Evolutionary conservation across 768 basidiomycete genomes (phyloP).

Genomic region (Trametes cingulata): DNA sequence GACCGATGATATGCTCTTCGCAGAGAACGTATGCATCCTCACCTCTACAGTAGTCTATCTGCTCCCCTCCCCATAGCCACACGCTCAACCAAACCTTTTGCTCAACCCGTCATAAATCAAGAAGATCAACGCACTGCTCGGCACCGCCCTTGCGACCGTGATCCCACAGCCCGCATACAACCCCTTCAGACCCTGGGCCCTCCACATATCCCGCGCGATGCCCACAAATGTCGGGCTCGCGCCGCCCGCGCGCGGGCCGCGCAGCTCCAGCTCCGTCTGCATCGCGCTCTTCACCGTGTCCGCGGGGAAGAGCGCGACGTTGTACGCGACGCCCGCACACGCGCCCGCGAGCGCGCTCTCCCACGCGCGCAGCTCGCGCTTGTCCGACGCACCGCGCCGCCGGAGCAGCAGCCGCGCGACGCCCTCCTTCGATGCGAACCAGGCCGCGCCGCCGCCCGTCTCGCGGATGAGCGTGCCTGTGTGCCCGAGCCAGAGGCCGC

Average conservation of each 20-base stretch:
- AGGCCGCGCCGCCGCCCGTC: constrained; percentile 86
- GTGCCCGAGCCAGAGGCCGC: constrained; percentile 96
- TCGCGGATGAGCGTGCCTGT: constrained; percentile 92
- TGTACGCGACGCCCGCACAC: constrained; percentile 82
- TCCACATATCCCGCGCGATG: constrained; percentile 71
- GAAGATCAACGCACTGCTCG: constrained; percentile 92
- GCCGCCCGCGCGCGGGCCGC: constrained; percentile 44
- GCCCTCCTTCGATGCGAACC: constrained; percentile 89
- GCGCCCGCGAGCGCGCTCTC: constrained; percentile 89
- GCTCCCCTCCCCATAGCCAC: not conserved
- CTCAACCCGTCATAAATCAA: constrained; percentile 84
- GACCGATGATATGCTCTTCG: not conserved
- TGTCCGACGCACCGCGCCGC: constrained; percentile 40
- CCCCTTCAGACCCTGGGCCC: constrained; percentile 73
- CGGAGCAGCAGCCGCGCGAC: constrained; percentile 61
- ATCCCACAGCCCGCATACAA: constrained; percentile 93
- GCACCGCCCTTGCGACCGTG: constrained; percentile 81
- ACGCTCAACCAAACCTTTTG: constrained; percentile 45
- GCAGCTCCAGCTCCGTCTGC: constrained; percentile 90
- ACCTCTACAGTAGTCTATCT: not conserved
- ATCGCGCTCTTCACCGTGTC: constrained; percentile 94
- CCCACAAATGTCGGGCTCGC: constrained; percentile 50
- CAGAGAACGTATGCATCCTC: not conserved
- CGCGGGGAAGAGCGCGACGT: constrained; percentile 89
- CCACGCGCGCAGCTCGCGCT: constrained; percentile 49